Evolutionary conservation across 2,329 filamentous ascomycete species (phyloP), one percentile per base, ranked within the genome.

Genomic region (Dactylellina sp.): DNA sequence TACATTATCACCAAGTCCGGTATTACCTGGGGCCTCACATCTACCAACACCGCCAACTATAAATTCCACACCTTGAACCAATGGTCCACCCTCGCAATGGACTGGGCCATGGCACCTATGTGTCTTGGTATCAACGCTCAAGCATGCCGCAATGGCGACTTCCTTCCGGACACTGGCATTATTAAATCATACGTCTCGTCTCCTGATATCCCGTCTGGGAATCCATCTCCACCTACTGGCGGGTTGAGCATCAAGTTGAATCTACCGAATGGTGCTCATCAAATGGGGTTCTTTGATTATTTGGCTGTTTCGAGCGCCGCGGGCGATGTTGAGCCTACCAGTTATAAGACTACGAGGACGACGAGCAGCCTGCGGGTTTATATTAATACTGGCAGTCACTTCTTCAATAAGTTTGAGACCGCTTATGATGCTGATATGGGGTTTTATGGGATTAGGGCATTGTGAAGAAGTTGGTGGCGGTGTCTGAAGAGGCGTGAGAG

Each of bases 311-410:
- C 28, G 0, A 42, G 53, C 9, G 49, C 25, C 3, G 42, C 28
- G 12, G 64, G 64, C 11, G 37, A 44, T 53, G 20, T 55, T 20
- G 6, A 50, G 49, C 55, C 64, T 1, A 20, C 4, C 18, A 22
- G 22, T 2, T 70, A 55, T 28, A 28, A 42, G 12, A 46, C 55
- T n/a, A 55, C 42, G 24, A 44, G 42, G 47, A 47, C 46, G 1
- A 32, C 32, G 14, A 22, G 12, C 24, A 37, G 22, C 18, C 2
- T 5, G 28, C 32, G 55, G 55, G 64, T 70, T 24, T 70, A 53
- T 70, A 35, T 70, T 22, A 70, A 70, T 32, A 60, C 39, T 42
- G 64, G 64, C 4, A 70, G 64, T 32, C 25, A 60, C 24, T 70
- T 70, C 32, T 70, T 24, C 9, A 70, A 70, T 55, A 11, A 22